phyloP scores from a whole-genome alignment of 1,139 yeast species.

The Hansenula sp. region DNA sequence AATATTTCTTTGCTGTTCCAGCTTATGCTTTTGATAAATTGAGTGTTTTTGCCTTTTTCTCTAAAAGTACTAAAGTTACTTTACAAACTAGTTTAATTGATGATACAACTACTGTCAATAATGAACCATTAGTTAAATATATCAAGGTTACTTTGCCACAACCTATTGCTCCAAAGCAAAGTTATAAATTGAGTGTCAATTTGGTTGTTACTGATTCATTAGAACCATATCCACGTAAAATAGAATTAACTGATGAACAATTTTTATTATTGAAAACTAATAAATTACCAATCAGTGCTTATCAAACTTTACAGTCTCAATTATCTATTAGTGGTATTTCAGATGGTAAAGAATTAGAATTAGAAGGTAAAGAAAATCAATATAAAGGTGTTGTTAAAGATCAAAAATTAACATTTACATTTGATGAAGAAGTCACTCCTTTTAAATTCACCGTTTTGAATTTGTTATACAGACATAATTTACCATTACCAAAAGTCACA shows the following conservation, averaged over 20 bases:
- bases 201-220: constrained; percentile 47
- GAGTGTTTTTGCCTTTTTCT: constrained; percentile 42
- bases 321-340: constrained; percentile 50
- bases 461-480: constrained; percentile 59
- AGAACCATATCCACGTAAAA: constrained; percentile 59
- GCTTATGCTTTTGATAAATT: constrained; percentile 39
- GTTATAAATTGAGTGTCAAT: constrained; percentile 46
- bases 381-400: constrained; percentile 27
- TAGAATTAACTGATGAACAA: constrained; percentile 62
- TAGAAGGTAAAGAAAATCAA: constrained; percentile 15
- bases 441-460: constrained; percentile 45
- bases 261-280: constrained; percentile 48
- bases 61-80: constrained; percentile 27
- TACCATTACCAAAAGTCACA: constrained; percentile 60
- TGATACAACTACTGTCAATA: constrained; percentile 24
- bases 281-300: constrained; percentile 60
- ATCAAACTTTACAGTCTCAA: constrained; percentile 49
- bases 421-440: constrained; percentile 43
- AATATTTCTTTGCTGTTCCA: constrained; percentile 52
- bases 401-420: constrained; percentile 51
- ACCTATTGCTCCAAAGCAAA: constrained; percentile 63
- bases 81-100: constrained; percentile 30
- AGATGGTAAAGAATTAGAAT: constrained; percentile 36
- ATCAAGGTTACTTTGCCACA: constrained; percentile 52
- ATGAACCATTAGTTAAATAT: constrained; percentile 25